Conservation (phyloP, 2,329 filamentous ascomycete species). For the Gaeumannomyces sp. region DNA sequence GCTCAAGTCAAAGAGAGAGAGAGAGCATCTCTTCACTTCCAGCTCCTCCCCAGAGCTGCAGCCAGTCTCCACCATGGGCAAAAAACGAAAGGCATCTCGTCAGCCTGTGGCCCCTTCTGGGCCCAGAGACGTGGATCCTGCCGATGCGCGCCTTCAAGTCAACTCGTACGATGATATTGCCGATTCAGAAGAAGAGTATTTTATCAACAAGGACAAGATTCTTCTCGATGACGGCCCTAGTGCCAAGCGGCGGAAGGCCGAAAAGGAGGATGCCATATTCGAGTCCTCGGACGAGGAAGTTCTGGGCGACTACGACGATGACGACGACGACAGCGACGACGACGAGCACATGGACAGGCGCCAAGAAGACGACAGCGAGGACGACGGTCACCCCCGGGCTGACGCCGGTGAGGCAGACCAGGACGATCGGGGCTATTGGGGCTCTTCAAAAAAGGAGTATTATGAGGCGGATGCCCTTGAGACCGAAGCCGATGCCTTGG, state of each 20-base stretch:
- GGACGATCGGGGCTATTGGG: conserved; percentile 70
- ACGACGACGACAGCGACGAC: conserved; percentile 21
- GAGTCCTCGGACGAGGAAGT: conserved; percentile 59
- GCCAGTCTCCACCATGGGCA: conserved; percentile 42
- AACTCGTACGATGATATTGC: conserved; percentile 76
- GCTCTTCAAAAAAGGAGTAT: conserved; percentile 80
- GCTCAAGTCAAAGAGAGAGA: background rate
- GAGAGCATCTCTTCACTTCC: background rate
- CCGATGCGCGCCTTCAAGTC: conserved; percentile 57
- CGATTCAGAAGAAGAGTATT: conserved; percentile 91
- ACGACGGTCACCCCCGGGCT: conserved; percentile 24
- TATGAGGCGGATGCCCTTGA: conserved; percentile 77
- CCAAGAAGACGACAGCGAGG: conserved; percentile 20
- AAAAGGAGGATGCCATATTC: conserved; percentile 56
- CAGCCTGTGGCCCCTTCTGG: conserved; percentile 38
- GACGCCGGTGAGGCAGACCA: conserved; percentile 47
- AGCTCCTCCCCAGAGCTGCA: background rate
- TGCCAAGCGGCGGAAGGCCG: conserved; percentile 62
- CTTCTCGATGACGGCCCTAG: conserved; percentile 75
- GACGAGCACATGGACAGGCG: conserved; percentile 29
- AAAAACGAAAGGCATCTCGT: conserved; percentile 65
- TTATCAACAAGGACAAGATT: conserved; percentile 78
- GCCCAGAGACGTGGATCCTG: conserved; percentile 47
- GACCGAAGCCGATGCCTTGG: conserved; percentile 64
- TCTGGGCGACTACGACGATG: conserved; percentile 20